phyloP scores from a whole-genome alignment of 345 rosid genomes.

The Camelina laxa region DNA sequence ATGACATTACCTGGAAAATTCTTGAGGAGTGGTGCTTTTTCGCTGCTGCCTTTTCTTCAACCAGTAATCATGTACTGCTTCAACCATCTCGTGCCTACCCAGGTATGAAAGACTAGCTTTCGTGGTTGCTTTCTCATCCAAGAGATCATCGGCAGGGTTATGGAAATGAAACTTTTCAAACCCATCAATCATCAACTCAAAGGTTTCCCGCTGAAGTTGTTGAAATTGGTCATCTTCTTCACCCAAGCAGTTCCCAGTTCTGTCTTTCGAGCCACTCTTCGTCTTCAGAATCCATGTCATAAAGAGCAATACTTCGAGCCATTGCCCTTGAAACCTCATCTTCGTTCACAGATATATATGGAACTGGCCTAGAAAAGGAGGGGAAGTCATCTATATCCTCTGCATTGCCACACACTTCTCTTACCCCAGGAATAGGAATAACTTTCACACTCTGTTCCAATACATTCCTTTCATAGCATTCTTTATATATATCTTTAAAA shows the following conservation, averaged over 20 bases:
- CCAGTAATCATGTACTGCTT: slow-evolving; percentile 85
- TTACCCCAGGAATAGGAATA: slow-evolving; percentile 86
- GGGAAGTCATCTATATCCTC: slow-evolving; percentile 33
- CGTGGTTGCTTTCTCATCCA: slow-evolving; percentile 56
- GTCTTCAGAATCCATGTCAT: slow-evolving; percentile 97
- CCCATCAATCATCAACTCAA: slow-evolving; percentile 89
- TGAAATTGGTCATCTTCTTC: slow-evolving; percentile 45
- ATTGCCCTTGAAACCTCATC: slow-evolving; percentile 88
- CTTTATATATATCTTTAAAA: slow-evolving; percentile 87
- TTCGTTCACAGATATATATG: slow-evolving; percentile 57
- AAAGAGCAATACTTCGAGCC: slow-evolving; percentile 62
- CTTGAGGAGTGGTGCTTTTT: slow-evolving; percentile 62
- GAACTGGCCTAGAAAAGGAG: slow-evolving; percentile 59
- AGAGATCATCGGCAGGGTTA: slow-evolving; percentile 47
- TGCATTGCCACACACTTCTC: slow-evolving; percentile 60
- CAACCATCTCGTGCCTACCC: slow-evolving; percentile 64
- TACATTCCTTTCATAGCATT: slow-evolving; percentile 74
- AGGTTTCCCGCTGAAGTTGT: slow-evolving; percentile 60
- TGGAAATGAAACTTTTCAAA: slow-evolving; percentile 76
- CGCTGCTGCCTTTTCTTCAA: slow-evolving; percentile 70
- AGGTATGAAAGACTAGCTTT: slow-evolving; percentile 51
- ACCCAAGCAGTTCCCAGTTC: slow-evolving; percentile 47
- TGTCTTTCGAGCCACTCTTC: slow-evolving; percentile 78
- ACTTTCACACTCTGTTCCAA: slow-evolving; percentile 51
- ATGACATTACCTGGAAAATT: slow-evolving; percentile 78